Evolutionary conservation across 2,329 filamentous ascomycete species (phyloP), one percentile per base, ranked within the genome.

Genomic region (Macrophomina pseudophaseolina): DNA sequence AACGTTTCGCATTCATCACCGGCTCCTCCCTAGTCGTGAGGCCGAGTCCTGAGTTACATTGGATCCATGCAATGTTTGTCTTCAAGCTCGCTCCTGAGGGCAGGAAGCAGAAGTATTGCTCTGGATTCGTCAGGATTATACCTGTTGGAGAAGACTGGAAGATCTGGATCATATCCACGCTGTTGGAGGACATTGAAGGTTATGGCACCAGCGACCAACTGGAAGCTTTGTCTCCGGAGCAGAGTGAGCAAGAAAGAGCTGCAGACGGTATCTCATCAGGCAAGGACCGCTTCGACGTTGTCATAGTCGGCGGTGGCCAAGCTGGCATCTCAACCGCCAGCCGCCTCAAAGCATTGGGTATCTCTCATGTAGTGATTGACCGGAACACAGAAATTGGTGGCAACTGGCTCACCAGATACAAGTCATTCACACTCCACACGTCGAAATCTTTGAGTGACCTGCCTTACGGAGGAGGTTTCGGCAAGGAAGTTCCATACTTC

Each of bases 391-490:
- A 75, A 0, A 75, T 84, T 4, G 82, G 83, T 1, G 79, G 83
- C 64, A 81, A 80, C 52, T 85, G 82, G 82, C 74, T 74, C 1
- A 75, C 79, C 56, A 74, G 82, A 56, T 84, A 85, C 68, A 79
- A 81, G 46, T 80, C 80, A 23, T 74, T 80, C 8, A 79, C 79
- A 12, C 75, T 77, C 33, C 79, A 80, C 68, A 79, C 80, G 7
- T 75, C 75, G 5, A 79, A 77, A n/a, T 75, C 76, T 68, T 78
- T 78, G 60, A 76, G 78, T 62, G 76, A 80, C 51, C 71, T 81
- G 66, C 79, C 79, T 1, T 80, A 70, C 71, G 74, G 64, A 74
- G 77, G 76, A 69, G 75, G 53, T 60, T 79, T 59, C 71, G 74
- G 48, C 74, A 72, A 62, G 42, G 69, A 72, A 16, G 69, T 72